These are phyloP conservation scores for Fusarium equiseti DNA, from an alignment of 2,329 filamentous ascomycete species.

Conservation along the genomic window DNA sequence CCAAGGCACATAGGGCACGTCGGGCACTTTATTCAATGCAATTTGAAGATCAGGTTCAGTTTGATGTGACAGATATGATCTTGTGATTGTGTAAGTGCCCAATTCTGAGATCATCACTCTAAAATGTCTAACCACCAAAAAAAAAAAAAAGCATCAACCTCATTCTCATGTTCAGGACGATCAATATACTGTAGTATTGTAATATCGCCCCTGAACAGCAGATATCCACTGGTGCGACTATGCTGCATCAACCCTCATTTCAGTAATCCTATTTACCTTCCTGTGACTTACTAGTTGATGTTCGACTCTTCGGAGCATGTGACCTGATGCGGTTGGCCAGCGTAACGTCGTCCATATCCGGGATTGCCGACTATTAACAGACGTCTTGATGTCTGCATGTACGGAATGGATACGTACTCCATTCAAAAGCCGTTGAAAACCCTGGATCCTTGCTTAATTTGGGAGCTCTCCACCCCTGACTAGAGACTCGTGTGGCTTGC, in stretches of 20 bases:
- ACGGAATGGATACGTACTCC: not conserved
- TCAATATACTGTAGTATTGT: not conserved
- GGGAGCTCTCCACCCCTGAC: conserved; percentile 29
- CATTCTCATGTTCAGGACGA: not conserved
- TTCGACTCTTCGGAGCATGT: conserved; percentile 18
- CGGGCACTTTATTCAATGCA: conserved; percentile 16
- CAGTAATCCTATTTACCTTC: not conserved
- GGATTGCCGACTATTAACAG: conserved; percentile 28
- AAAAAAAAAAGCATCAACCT: not conserved
- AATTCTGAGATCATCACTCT: not conserved
- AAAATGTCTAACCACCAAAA: not conserved
- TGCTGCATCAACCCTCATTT: conserved; percentile 38
- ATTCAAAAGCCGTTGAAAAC: conserved; percentile 26
- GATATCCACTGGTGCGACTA: conserved; percentile 19
- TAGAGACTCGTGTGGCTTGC: conserved; percentile 29
- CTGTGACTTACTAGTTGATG: conserved; percentile 3
- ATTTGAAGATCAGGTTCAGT: conserved; percentile 6
- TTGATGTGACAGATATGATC: conserved; percentile 12
- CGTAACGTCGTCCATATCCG: conserved; percentile 27
- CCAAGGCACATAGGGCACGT: not conserved
- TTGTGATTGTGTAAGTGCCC: conserved; percentile 2
- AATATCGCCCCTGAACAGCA: conserved; percentile 23
- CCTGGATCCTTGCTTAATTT: conserved; percentile 27
- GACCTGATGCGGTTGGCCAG: conserved; percentile 18
- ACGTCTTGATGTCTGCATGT: not conserved